Percentiles rank a stretch among this genome's conserved stretches.
phyloP scores from a whole-genome alignment of 495 filamentous ascomycete genomes.

The Thermochaetoides thermophila region DNA sequence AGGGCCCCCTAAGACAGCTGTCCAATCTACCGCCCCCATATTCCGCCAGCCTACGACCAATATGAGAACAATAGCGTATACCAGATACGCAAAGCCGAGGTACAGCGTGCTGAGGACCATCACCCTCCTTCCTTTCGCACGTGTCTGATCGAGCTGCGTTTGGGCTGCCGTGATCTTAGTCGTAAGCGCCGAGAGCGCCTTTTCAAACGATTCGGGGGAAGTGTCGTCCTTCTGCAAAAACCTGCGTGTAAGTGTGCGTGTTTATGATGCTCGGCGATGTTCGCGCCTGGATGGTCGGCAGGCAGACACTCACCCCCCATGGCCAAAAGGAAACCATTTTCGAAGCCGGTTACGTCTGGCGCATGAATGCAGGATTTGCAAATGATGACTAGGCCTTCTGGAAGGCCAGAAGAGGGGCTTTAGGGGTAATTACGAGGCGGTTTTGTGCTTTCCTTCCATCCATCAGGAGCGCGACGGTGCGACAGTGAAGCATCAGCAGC shows the following conservation, averaged over 20 bases:
- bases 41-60: slow-evolving; percentile 76
- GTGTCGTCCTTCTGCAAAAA: slow-evolving; percentile 58
- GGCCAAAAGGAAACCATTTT: slow-evolving; percentile 76
- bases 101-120: slow-evolving; percentile 86
- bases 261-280: no score
- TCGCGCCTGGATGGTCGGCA: slow-evolving; percentile 43
- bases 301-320: slow-evolving; percentile 19
- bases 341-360: no score
- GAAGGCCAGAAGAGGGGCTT: no score
- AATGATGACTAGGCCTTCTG: no score
- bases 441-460: no score
- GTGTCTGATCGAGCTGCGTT: slow-evolving; percentile 53
- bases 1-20: slow-evolving; percentile 63
- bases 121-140: slow-evolving; percentile 56
- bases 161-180: slow-evolving; percentile 62
- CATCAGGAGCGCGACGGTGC: no score
- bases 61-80: slow-evolving; percentile 63
- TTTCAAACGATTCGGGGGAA: slow-evolving; percentile 87
- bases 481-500: no score
- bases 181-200: slow-evolving; percentile 65
- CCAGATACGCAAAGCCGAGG: slow-evolving; percentile 73
- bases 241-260: neutral
- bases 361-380: no score
- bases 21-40: slow-evolving; percentile 61
- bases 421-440: no score